Evolutionary conservation across 306 rosid genomes (phyloP), one percentile per base, ranked within the genome.

Genomic region (Glycine soja): DNA sequence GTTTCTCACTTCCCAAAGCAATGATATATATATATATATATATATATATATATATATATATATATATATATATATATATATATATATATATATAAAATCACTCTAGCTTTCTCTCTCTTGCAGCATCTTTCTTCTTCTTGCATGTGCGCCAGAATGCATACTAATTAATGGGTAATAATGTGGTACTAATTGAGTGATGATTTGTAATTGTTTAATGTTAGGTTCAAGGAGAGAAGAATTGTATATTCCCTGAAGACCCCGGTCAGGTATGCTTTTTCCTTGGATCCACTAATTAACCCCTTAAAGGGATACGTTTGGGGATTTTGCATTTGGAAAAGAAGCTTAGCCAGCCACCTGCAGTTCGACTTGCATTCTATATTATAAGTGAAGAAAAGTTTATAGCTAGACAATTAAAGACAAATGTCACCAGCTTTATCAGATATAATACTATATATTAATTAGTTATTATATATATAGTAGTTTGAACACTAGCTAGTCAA

Each of bases 231-330:
- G 98, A 96, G 85, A 91, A 88, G 82, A 90, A 88, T 91, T 90
- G 94, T 87, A 65, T 92, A 89, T 90, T 93, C 82, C 98, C 99
- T 68, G 97, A 93, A 86, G 92, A 96, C 85, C 97, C 98, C 32
- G 99, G 97, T 80, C 98, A 96, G 97, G 99, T 96, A 90, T 70
- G 82, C 87, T 89, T 82, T 52, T 83, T 83, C 79, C 72, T 81
- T 80, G 90, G 92, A 89, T 86, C 92, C 77, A 79, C 75, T 86
- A 67, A 24, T 24, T 24, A 24, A 70, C 30, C 51, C 54, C 11
- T 79, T 70, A 79, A 83, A 82, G 81, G 75, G 75, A n/a, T 32
- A 24, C 30, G 30, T 81, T 63, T 81, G 71, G 76, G 40, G 58
- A 75, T 63, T 84, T 86, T 86, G 40, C 53, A 81, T 71, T 83